Conservation (phyloP, 148 eudicot species). For the Amaranthus cruentus region DNA sequence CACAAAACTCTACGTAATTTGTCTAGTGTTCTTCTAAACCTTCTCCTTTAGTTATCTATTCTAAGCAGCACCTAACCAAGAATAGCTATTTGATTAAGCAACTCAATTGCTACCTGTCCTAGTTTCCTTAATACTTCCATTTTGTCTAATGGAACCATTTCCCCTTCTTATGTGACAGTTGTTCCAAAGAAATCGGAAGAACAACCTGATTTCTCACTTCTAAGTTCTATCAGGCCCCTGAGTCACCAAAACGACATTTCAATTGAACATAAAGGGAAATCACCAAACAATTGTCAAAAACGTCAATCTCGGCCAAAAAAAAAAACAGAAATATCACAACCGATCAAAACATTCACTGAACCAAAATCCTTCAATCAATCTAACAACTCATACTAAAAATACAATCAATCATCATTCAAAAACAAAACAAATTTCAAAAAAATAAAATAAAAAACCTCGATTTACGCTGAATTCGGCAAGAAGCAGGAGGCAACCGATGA, state of each 20-base stretch:
- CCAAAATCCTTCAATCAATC: neutral
- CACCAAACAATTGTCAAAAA: neutral
- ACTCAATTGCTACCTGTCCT: too few species aligned
- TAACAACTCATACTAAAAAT: neutral
- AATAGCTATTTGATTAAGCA: too few species aligned
- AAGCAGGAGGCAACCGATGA: slow-evolving; percentile 22
- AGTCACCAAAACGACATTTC: neutral
- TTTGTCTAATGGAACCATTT: too few species aligned
- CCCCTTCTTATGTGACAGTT: too few species aligned
- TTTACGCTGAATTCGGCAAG: slow-evolving; percentile 46
- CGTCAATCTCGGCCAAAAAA: neutral
- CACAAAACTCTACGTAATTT: too few species aligned
- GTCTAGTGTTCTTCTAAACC: too few species aligned
- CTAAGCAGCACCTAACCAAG: too few species aligned
- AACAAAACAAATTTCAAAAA: neutral
- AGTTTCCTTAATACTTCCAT: too few species aligned
- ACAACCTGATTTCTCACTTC: neutral
- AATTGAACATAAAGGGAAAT: neutral
- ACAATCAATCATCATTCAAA: neutral
- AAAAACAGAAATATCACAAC: neutral
- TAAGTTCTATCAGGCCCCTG: neutral
- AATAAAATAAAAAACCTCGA: slow-evolving; percentile 32
- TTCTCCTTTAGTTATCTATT: too few species aligned
- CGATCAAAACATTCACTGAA: too few species aligned
- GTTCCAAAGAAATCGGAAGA: too few species aligned